A percentile compares a stretch with the other conserved stretches of the same genome.
These are phyloP conservation scores for Suhomyces sp. DNA, from an alignment of 805 yeast genomes.

Conservation along the genomic window DNA sequence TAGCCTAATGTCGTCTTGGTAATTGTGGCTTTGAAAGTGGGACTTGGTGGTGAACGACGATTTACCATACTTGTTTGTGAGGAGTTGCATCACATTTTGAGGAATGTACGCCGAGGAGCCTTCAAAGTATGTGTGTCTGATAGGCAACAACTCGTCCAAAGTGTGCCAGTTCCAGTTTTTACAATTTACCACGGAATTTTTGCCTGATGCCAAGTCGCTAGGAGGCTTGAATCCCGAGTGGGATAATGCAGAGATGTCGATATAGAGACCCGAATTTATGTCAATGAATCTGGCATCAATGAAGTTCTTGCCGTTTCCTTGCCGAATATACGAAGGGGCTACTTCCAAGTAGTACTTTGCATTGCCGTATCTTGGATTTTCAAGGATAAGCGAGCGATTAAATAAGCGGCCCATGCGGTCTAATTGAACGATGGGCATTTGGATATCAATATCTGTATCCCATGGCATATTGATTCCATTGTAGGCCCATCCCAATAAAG, in stretches of 20 bases:
- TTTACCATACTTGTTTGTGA: conserved; percentile 31
- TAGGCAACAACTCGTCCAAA: conserved; percentile 33
- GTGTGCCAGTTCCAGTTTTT: conserved; percentile 41
- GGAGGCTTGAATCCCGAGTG: conserved; percentile 5
- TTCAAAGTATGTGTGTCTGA: conserved; percentile 36
- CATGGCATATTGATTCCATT: conserved; percentile 52
- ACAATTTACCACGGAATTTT: conserved; percentile 29
- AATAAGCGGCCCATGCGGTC: conserved; percentile 41
- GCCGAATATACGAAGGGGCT: conserved; percentile 24
- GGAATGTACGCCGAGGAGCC: conserved; percentile 37
- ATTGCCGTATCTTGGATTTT: conserved; percentile 27
- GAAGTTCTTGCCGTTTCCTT: conserved; percentile 55
- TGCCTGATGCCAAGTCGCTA: not conserved
- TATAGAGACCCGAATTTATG: conserved; percentile 42
- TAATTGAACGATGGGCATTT: conserved; percentile 42
- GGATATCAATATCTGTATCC: conserved; percentile 57
- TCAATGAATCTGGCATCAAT: conserved; percentile 57
- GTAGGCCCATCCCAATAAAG: conserved; percentile 49
- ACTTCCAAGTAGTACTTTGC: conserved; percentile 19
- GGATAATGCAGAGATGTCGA: conserved; percentile 44
- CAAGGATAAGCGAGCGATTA: conserved; percentile 44
- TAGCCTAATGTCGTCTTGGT: conserved; percentile 40
- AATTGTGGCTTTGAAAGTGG: conserved; percentile 31
- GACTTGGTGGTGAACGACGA: conserved; percentile 26
- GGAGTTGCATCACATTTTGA: conserved; percentile 27